Evolutionary conservation across 768 basidiomycete genomes (phyloP).

Genomic region (Exidia glandulosa): DNA sequence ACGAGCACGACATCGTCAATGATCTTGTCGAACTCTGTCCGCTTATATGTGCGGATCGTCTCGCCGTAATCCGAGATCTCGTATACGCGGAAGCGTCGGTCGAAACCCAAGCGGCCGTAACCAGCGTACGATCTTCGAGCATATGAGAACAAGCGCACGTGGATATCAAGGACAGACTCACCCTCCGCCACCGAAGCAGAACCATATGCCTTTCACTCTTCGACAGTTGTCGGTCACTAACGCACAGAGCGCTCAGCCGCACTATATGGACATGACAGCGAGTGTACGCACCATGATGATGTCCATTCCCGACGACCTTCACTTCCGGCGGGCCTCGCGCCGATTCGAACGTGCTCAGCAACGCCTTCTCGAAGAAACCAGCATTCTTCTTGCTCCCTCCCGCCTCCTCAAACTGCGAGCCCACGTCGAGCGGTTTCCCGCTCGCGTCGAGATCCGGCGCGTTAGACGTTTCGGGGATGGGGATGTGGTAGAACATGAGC

Average conservation of each 20-base stretch:
- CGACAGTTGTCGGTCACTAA: slow-evolving; percentile 82
- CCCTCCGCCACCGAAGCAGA: slow-evolving; percentile 84
- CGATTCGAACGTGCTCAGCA: slow-evolving; percentile 63
- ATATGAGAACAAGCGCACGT: slow-evolving; percentile 3
- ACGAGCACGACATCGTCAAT: slow-evolving; percentile 53
- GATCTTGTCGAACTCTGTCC: slow-evolving; percentile 58
- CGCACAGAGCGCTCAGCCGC: slow-evolving; percentile 4
- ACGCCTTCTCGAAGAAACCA: slow-evolving; percentile 75
- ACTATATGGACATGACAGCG: slow-evolving; percentile 5
- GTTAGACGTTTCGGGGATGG: slow-evolving; percentile 67
- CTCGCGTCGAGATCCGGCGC: slow-evolving; percentile 57
- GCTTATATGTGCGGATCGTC: slow-evolving; percentile 82
- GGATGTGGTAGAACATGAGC: slow-evolving; percentile 97
- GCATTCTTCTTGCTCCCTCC: slow-evolving; percentile 62
- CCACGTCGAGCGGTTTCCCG: slow-evolving; percentile 57
- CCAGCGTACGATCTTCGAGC: slow-evolving; percentile 61
- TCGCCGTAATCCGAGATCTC: slow-evolving; percentile 85
- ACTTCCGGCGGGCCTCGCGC: slow-evolving; percentile 60
- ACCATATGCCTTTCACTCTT: slow-evolving; percentile 78
- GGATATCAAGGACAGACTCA: slow-evolving; percentile 23
- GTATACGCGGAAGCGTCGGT: slow-evolving; percentile 83
- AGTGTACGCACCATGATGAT: slow-evolving; percentile 57
- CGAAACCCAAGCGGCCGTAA: slow-evolving; percentile 76
- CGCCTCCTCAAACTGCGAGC: slow-evolving; percentile 46
- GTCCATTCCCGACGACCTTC: slow-evolving; percentile 84